Evolutionary conservation across 139 green algal species (phyloP), one percentile per base, ranked within the genome.

Genomic region (Mychonastes homosphaera): DNA sequence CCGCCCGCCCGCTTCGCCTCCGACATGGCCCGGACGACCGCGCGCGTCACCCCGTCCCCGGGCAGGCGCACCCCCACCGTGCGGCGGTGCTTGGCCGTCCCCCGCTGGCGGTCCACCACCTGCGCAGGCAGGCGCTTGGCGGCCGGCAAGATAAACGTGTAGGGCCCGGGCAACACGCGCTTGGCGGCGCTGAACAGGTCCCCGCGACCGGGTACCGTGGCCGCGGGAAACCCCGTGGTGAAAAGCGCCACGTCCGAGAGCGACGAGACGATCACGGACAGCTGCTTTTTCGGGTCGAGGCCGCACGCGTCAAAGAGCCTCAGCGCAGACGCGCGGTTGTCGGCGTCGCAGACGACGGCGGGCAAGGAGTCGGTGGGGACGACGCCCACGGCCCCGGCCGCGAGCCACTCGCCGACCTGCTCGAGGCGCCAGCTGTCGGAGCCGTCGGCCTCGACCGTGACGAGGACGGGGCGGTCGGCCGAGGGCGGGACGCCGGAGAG

Each of bases 321-420:
- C 28, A 84, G 56, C 26, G 87, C 79, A 1, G 87, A 85, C 2
- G 71, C 56, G 1, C 62, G 71, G 45, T 83, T 81, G 24, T 75
- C 62, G 7, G 91, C 48, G 54, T 92, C 85, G 40, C 77, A 87
- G 3, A 92, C 87, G 27, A 95, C 72, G 0, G 87, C 85, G 13
- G 80, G 84, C n/a, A 85, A 77, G 10, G 73, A 85, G 64, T 95
- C 87, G 19, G 87, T 95, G 0, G 87, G 87, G 4, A 95, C 79
- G 53, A 95, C 89, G 32, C 87, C 87, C 26, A 94, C 75, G 78
- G n/a, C n/a, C n/a, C n/a, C n/a, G 83, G 63, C 30, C 19, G 3
- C 3, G 8, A 58, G 36, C 15, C 29, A 44, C 7, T n/a, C n/a
- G n/a, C n/a, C n/a, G n/a, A n/a, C 39, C 18, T 15, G 16, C 18